phyloP scores from a whole-genome alignment of 768 basidiomycete species.

The Mycena capillaripes region DNA sequence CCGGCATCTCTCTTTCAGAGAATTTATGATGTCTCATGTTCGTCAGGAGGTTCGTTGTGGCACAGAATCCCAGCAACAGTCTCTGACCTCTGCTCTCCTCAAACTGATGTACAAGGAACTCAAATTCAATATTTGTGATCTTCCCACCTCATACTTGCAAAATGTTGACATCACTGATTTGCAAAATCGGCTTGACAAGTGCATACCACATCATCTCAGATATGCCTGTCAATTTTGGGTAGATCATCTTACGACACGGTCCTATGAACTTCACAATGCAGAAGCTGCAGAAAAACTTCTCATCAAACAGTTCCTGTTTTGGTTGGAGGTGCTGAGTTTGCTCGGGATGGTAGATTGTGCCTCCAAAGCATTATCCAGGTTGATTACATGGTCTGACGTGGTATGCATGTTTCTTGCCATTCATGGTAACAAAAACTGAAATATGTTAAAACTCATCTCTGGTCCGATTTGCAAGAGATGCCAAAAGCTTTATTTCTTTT shows the following conservation, averaged over 20 bases:
- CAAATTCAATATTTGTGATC: background rate
- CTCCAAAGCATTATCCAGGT: background rate
- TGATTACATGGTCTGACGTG: background rate
- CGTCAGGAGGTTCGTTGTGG: background rate
- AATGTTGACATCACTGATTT: background rate
- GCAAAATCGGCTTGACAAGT: background rate
- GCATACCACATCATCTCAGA: background rate
- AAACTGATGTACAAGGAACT: background rate
- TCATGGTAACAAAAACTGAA: background rate
- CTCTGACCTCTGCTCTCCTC: background rate
- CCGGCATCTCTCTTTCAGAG: constrained; percentile 1
- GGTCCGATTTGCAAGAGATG: background rate
- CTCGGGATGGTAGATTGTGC: background rate
- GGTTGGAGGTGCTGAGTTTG: no score
- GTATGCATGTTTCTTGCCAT: background rate
- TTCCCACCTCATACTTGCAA: background rate
- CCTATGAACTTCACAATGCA: background rate
- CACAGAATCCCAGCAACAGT: background rate
- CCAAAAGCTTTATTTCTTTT: background rate
- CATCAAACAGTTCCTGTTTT: constrained; percentile 3
- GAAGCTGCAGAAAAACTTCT: background rate
- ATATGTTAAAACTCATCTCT: background rate
- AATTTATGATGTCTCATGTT: constrained; percentile 1
- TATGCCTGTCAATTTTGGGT: constrained; percentile 4
- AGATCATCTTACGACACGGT: background rate